Evolutionary conservation across 1,139 yeast genomes (phyloP), one percentile per base, ranked within the genome.

Genomic region (Sugiyamaella xylanicola): DNA sequence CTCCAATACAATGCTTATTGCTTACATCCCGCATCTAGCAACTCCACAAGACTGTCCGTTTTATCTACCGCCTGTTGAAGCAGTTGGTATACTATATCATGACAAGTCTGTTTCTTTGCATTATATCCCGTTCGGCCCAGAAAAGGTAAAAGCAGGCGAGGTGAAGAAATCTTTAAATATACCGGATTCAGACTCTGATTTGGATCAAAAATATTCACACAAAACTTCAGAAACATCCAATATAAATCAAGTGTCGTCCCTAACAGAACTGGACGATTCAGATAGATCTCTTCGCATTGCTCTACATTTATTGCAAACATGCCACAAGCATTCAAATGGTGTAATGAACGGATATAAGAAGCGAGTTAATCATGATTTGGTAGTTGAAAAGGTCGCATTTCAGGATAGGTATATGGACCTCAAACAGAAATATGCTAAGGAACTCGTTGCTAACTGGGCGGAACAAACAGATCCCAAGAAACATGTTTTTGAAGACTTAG

Each of bases 401-500:
- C 98, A 93, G 69, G 87, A 90, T 66, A 75, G 88, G 57, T 93
- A 93, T 68, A 85, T 89, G 45, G 77, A 82, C 29, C 76, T 93
- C 64, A 93, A 93, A 72, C 88, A 86, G 68, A 87, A 85, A 68
- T 88, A 92, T 68, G 89, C 96, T 0, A 82, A 85, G 42, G 72
- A 75, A 19, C 73, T 92, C 54, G 92, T 91, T n/a, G 87, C 85
- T 41, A 81, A 79, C 63, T 93, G 99, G 99, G 83, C 79, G 19
- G 99, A 93, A 71, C 84, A 86, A 46, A 93, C 99, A 1, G 97
- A 93, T 70, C 98, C 98, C 1, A 82, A 85, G 64, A 93, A 93
- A 69, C 99, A 93, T 72, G 98, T 92, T 0, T 93, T 92, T 73
- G 99, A 93, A 74, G 99, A 93, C 68, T 80, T 93, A 55, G 96